These are phyloP conservation scores for Lipomyces japonicus DNA, from an alignment of 805 yeast genomes.

Conservation along the genomic window DNA sequence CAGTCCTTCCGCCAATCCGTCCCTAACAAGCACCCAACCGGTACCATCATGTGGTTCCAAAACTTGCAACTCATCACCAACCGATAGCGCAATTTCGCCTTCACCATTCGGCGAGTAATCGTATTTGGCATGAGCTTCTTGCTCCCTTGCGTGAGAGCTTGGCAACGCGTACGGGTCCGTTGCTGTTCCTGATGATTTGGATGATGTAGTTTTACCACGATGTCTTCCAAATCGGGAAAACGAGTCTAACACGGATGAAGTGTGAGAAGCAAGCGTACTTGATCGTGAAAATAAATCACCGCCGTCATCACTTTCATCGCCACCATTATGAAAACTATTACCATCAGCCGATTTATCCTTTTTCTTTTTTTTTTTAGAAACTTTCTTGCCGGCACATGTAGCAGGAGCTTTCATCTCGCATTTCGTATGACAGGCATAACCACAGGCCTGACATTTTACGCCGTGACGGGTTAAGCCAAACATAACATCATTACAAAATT, in stretches of 20 bases:
- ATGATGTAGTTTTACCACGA: constrained; percentile 5
- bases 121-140: constrained; percentile 54
- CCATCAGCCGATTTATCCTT: constrained; percentile 12
- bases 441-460: constrained; percentile 29
- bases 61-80: constrained; percentile 60
- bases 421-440: constrained; percentile 30
- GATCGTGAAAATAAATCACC: constrained; percentile 1
- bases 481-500: constrained; percentile 28
- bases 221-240: constrained; percentile 21
- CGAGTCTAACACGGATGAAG: constrained; percentile 20
- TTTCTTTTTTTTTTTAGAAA: constrained; percentile 20
- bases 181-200: constrained; percentile 9
- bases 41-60: constrained; percentile 75
- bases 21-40: constrained; percentile 81
- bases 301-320: constrained; percentile 15
- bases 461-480: constrained; percentile 33
- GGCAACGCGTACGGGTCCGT: constrained; percentile 19
- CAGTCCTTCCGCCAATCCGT: constrained; percentile 58
- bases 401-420: constrained; percentile 41
- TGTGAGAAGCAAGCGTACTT: constrained; percentile 15
- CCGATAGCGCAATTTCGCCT: constrained; percentile 64
- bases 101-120: constrained; percentile 63
- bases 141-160: constrained; percentile 9
- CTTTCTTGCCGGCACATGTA: constrained; percentile 40
- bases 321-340: constrained; percentile 5